Evolutionary conservation across 2,329 filamentous ascomycete genomes (phyloP).

Genomic region (Neurospora crassa): DNA sequence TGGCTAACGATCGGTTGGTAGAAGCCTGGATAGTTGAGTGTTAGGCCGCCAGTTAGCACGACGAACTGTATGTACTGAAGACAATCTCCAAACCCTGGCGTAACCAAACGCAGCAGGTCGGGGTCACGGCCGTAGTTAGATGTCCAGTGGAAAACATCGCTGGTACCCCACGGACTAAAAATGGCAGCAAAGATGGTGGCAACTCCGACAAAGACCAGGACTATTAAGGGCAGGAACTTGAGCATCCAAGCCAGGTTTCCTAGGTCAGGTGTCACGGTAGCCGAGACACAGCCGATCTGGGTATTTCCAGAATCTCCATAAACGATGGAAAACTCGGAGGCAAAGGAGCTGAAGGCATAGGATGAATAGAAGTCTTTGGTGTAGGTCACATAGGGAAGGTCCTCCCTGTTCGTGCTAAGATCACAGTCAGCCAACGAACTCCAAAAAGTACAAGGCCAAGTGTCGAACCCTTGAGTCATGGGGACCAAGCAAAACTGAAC

Average conservation of each 20-base stretch:
- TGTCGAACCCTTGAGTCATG: background rate
- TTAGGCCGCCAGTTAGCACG: conserved; percentile 76
- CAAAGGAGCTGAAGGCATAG: conserved; percentile 79
- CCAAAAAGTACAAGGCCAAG: conserved; percentile 3
- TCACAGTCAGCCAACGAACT: conserved; percentile 1
- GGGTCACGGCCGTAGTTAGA: conserved; percentile 94
- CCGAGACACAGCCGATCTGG: conserved; percentile 68
- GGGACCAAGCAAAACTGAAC: conserved; percentile 13
- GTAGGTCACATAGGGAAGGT: conserved; percentile 64
- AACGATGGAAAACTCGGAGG: conserved; percentile 61
- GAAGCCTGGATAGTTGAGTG: conserved; percentile 83
- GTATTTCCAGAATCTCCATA: conserved; percentile 59
- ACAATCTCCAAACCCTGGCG: conserved; percentile 92
- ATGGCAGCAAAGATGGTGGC: conserved; percentile 79
- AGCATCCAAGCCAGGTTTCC: conserved; percentile 61
- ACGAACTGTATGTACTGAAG: conserved; percentile 95
- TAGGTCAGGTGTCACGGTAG: conserved; percentile 76
- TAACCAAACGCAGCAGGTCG: conserved; percentile 83
- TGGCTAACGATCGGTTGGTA: conserved; percentile 88
- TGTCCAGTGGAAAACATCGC: conserved; percentile 89
- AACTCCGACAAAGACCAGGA: conserved; percentile 70
- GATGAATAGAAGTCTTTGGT: conserved; percentile 67
- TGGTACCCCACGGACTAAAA: conserved; percentile 88
- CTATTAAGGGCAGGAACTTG: conserved; percentile 65
- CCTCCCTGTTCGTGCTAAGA: conserved; percentile 21